A percentile compares a stretch with the other conserved stretches of the same genome.
Conservation (phyloP, 2,329 filamentous ascomycete genomes). For the Septoria petroselini region DNA sequence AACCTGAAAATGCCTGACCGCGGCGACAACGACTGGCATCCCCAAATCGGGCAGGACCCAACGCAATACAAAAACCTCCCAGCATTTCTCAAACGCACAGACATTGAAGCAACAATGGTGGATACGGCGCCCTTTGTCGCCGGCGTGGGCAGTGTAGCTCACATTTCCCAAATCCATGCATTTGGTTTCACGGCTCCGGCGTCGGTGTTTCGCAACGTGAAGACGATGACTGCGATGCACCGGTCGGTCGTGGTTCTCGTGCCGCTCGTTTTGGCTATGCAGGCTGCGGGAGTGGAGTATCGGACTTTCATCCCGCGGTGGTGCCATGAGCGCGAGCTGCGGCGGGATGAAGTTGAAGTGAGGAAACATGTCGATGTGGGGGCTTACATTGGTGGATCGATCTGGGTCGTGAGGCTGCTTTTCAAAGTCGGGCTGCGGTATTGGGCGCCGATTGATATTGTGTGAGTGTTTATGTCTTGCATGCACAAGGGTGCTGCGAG, state of each 20-base stretch:
- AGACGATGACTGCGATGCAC: conserved; percentile 33
- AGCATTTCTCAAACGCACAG: conserved; percentile 25
- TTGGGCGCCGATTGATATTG: conserved; percentile 34
- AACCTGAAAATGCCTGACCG: conserved; percentile 27
- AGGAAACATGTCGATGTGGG: conserved; percentile 34
- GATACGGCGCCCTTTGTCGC: conserved; percentile 34
- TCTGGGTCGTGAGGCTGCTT: conserved; percentile 28
- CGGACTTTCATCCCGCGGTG: conserved; percentile 33
- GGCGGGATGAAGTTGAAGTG: conserved; percentile 35
- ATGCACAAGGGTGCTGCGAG: too few species aligned
- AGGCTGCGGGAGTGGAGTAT: conserved; percentile 32
- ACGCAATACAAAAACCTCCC: conserved; percentile 29
- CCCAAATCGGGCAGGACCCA: conserved; percentile 24
- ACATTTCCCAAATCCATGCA: conserved; percentile 29
- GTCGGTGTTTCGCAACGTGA: conserved; percentile 31
- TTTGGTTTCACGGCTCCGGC: conserved; percentile 34
- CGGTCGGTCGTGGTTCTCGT: conserved; percentile 25
- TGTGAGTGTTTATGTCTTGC: conserved; percentile 8
- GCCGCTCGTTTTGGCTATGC: conserved; percentile 28
- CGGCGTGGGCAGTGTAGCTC: conserved; percentile 28
- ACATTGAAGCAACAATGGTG: conserved; percentile 33
- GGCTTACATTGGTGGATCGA: conserved; percentile 29
- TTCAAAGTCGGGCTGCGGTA: conserved; percentile 28
- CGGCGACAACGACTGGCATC: conserved; percentile 34
- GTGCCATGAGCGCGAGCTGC: conserved; percentile 33